phyloP scores from a whole-genome alignment of 2,329 filamentous ascomycete genomes.

The Xylariaceae sp. region DNA sequence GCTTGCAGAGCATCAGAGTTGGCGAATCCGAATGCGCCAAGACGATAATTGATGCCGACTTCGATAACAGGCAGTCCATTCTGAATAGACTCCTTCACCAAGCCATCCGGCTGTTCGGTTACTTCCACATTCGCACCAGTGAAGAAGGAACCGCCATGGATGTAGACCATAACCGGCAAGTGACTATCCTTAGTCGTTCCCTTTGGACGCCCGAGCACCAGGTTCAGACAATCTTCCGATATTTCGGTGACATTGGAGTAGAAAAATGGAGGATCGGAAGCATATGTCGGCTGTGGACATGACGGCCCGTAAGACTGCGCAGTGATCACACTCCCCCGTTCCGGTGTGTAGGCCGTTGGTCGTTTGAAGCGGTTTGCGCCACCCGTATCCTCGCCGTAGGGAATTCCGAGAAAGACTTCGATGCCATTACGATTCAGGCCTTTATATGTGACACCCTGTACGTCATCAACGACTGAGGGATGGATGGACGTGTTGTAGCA shows the following conservation, averaged over 20 bases:
- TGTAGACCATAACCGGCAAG: constrained; percentile 36
- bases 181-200: constrained; percentile 20
- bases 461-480: constrained; percentile 11
- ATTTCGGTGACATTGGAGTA: constrained; percentile 36
- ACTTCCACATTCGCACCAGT: constrained; percentile 30
- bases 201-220: constrained; percentile 33
- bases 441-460: constrained; percentile 35
- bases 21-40: constrained; percentile 31
- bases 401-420: constrained; percentile 45
- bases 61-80: constrained; percentile 36
- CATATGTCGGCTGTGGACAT: constrained; percentile 40
- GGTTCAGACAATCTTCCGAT: constrained; percentile 35
- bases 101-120: constrained; percentile 38
- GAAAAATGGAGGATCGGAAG: constrained; percentile 27
- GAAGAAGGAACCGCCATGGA: constrained; percentile 34
- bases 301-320: constrained; percentile 39
- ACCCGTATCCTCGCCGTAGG: constrained; percentile 43
- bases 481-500: background rate
- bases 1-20: constrained; percentile 26
- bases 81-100: constrained; percentile 42
- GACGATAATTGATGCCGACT: constrained; percentile 34
- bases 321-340: constrained; percentile 32
- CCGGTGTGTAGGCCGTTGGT: constrained; percentile 33
- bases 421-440: constrained; percentile 41
- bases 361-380: constrained; percentile 44